Evolutionary conservation across 805 yeast genomes (phyloP), one percentile per base, ranked within the genome.

Genomic region (Cyberlindnera mrakii): DNA sequence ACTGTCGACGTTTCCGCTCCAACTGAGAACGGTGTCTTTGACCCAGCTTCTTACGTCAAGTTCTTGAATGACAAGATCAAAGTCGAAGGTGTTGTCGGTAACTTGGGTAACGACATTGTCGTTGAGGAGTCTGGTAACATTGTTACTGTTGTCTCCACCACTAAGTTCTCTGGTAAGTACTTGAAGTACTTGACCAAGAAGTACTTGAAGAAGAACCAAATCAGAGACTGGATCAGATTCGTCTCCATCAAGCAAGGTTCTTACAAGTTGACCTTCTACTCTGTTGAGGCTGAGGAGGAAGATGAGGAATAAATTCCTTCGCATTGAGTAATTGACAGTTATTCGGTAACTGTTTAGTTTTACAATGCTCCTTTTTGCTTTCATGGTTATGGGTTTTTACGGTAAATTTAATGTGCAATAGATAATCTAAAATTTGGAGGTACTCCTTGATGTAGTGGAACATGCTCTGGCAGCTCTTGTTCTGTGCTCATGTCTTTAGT

Each of bases 171-270:
- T 61, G 99, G 99, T 78, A 91, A 95, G 80, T 93, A 93, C 95
- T 84, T 91, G 73, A 93, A 95, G 82, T 93, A 93, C 95, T 80
- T 93, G 71, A 87, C 98, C 68, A 95, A 93, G 89, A 91, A 95
- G 82, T 93, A 87, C 93, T 87, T 93, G 77, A 95, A 91, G 96
- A 93, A 93, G 87, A 88, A 90, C 91, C 95, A 87, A 78, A 86
- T 91, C 80, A 89, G 97, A 82, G 98, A 93, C 81, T 91, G 98
- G 98, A 90, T 91, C 76, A 93, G 98, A 82, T 90, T 91, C 67
- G 96, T 91, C 60, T 86, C 98, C 58, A 82, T 85, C 68, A 85
- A 89, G 79, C 85, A 86, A 75, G 87, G 90, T 84, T 82, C 80
- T 73, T 93, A 93, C 87, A 85, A 85, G 74, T 82, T 91, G 79